These are phyloP conservation scores for Houttuynia cordata DNA, from an alignment of 164 flowering plant genomes.

Conservation along the genomic window DNA sequence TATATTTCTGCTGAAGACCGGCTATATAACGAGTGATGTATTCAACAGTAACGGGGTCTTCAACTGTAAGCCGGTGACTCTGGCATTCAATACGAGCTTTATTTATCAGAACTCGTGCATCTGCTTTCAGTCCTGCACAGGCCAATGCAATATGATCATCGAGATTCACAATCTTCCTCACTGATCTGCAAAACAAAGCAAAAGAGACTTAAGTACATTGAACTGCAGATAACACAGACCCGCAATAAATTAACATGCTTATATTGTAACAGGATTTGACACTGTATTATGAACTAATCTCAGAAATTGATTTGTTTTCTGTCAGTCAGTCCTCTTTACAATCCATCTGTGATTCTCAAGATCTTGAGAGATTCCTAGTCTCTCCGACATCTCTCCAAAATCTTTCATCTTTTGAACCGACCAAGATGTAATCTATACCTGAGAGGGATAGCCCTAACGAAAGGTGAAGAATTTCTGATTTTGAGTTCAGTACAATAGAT, in stretches of 20 bases:
- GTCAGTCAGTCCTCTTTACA: no score
- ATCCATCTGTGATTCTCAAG: no score
- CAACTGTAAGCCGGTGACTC: slow-evolving; percentile 90
- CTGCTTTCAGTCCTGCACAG: slow-evolving; percentile 97
- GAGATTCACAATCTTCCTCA: slow-evolving; percentile 77
- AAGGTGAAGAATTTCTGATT: no score
- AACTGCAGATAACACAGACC: neutral
- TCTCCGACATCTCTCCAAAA: no score
- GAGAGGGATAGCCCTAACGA: no score
- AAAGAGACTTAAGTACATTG: neutral
- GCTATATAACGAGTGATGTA: slow-evolving; percentile 95
- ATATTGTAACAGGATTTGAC: neutral
- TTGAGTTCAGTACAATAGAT: no score
- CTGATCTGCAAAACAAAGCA: slow-evolving; percentile 38
- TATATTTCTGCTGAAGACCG: slow-evolving; percentile 95
- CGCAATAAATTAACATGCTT: neutral
- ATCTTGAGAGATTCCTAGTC: no score
- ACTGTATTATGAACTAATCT: no score
- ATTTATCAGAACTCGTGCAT: slow-evolving; percentile 91
- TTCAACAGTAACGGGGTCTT: slow-evolving; percentile 96
- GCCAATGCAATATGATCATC: slow-evolving; percentile 93
- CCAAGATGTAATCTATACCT: no score
- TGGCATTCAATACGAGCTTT: slow-evolving; percentile 90
- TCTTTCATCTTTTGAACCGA: no score
- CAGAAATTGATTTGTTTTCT: no score